Conservation (phyloP, 257 asterid genomes). For the Gentiana straminea region DNA sequence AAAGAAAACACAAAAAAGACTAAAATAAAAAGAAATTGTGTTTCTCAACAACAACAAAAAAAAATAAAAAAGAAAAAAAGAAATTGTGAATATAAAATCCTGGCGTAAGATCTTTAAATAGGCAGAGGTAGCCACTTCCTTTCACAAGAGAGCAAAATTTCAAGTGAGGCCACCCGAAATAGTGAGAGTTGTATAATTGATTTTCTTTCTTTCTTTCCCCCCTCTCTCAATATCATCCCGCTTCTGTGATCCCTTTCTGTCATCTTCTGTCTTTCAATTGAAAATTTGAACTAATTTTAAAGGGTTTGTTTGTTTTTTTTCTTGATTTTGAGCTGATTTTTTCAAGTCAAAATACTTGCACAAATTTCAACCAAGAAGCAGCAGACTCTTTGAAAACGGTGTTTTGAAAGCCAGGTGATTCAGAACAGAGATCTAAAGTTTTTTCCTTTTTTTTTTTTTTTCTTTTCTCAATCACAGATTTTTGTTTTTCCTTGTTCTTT, state of each 20-base stretch:
- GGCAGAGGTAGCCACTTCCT: constrained; percentile 2
- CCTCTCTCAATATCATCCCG: constrained; percentile 49
- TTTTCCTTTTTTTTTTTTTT: not conserved
- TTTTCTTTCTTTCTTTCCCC: constrained; percentile 20
- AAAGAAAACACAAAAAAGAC: too few species aligned
- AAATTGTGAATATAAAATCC: too few species aligned
- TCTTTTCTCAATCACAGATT: constrained; percentile 1
- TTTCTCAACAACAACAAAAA: not conserved
- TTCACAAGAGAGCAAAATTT: constrained; percentile 40
- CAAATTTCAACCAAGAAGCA: constrained; percentile 4
- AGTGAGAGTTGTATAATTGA: constrained; percentile 10
- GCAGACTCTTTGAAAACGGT: constrained; percentile 22
- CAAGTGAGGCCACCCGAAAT: constrained; percentile 34
- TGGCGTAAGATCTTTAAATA: constrained; percentile 29
- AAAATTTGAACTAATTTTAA: constrained; percentile 13
- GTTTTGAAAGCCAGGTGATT: constrained; percentile 84
- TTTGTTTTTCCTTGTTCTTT: constrained; percentile 4
- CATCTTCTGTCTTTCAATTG: constrained; percentile 69
- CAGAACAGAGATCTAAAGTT: constrained; percentile 64
- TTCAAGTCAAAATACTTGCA: not conserved
- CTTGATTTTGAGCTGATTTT: constrained; percentile 16
- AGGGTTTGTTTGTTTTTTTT: constrained; percentile 30
- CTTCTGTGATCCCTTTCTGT: constrained; percentile 92
- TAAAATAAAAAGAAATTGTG: too few species aligned
- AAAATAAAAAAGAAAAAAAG: constrained; percentile 9